Evolutionary conservation across 176 grass and related monocot species (phyloP), one percentile per base, ranked within the genome.

Genomic region (Aegilops longissima): DNA sequence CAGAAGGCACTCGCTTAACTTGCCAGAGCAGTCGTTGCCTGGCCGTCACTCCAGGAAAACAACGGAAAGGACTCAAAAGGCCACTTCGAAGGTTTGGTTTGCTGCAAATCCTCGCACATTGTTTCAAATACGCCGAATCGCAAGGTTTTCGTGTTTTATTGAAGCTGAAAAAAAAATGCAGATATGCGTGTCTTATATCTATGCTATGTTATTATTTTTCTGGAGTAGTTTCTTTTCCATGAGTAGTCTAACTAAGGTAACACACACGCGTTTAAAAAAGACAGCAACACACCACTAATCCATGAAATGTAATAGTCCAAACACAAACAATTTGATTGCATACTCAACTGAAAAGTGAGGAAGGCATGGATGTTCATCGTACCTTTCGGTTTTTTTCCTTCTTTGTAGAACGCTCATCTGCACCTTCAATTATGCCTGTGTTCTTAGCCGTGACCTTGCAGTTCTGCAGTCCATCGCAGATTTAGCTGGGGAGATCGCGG

Each of bases 401-500:
- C 52, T 59, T 59, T 59, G 0, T 59, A 59, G 56, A 59, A 59
- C 18, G 56, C 7, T 47, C 68, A 84, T 73, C 6, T 74, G 33
- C 21, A 0, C 21, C 80, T 58, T 73, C 14, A 12, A 5, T 44
- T 36, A 38, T 82, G 38, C 20, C 21, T 77, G 10, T 54, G 70
- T 78, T 82, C 71, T 85, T 82, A 85, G 86, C 76, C 56, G 63
- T 88, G 78, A 92, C 45, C 72, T 85, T 88, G 54, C 82, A 58
- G 14, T 77, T 38, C 44, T 63, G 71, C 93, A 95, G 93, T 91
- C 93, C 59, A 76, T 87, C 81, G 76, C 84, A 86, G 91, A 93
- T 90, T 82, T 98, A 86, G 93, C 91, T 27, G 85, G 73, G 17
- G 93, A 98, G 88, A 98, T 98, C n/a, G 84, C 93, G n/a, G 85